Base-by-base conservation (phyloP, 2,329 filamentous ascomycete species). In the Claviceps sp. region DNA sequence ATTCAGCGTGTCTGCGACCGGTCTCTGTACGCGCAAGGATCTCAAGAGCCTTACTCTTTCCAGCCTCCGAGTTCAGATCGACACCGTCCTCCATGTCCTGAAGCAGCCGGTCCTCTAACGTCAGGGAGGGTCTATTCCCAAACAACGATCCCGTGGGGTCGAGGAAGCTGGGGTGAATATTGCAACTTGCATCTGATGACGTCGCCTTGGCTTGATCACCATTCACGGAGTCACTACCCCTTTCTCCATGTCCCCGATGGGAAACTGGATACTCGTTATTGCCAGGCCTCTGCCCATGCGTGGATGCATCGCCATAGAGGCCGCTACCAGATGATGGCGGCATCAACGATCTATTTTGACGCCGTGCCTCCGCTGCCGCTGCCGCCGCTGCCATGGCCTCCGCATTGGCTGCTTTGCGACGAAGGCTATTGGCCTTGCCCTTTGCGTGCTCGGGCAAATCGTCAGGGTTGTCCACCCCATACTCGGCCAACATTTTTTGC, bases 401-500 rank as follows among this genome's bases (percentile, higher is more conserved):
- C 2, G 76, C 76, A 49, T 78, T 78, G 47, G 80, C 71, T 4
- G 82, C 81, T 64, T 90, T 90, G 26, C 86, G 81, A 56, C 87
- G 86, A 5, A 83, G 68, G 55, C 78, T 82, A 55, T 85, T 82
- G 0, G 83, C 82, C 64, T 95, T 95, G 4, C 86, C 81, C 56
- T 87, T 83, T 55, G 90, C 78, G 58, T 86, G 82, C 55, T 89
- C 83, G 0, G 93, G 93, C 4, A 98, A 75, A 58, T 96, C 87
- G 50, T 97, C 91, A 0, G 88, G 88, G 58, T 94, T 88, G 3
- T 90, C 84, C 13, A 97, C 88, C 2, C 89, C 90, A 55, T 93
- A 81, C 60, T 93, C 85, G 1, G 82, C 82, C 74, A 98, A 85
- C 61, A 97, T 79, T 71, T 96, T 97, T 66, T 97, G 91, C 57